Base-by-base conservation (phyloP, 2,329 filamentous ascomycete species). In the Alternaria infectoria region DNA sequence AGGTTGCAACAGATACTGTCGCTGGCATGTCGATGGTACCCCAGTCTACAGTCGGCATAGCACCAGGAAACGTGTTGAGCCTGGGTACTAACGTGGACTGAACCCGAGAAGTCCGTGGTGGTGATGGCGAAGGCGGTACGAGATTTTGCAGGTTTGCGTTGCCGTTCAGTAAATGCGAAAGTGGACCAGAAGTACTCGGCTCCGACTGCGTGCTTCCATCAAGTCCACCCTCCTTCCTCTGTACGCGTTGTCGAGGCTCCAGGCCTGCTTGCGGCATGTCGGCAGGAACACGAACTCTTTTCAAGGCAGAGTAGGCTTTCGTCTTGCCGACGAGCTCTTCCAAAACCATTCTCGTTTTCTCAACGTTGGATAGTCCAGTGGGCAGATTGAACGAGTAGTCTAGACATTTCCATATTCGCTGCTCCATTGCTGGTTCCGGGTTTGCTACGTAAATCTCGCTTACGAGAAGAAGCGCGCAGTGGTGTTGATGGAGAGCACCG, bases 401-500 rank as follows among this genome's bases (percentile, higher is more conserved):
- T 25, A 93, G 81, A 70, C 89, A 90, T 32, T 82, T 81, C 90
- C 91, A 93, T 61, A 93, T 90, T 9, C 90, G 86, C 23, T 86
- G 84, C 2, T 88, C 87, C 64, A 91, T 85, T 54, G 81, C 83
- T 54, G 83, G 83, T 51, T 85, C 83, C 57, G 85, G 80, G 0
- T 88, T 86, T 44, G 85, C 83, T 50, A 86, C 85, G 73, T 88
- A 90, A 5, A 92, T 80, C 74, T 93, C 90, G 21, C 88, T 86
- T 7, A 92, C 83, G 21, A 94, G 81, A 1, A 93, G 83, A 30
- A 93, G 83, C 0, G 90, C 89, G 5, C 86, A 85, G 72, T 93
- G 91, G 75, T 90, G 92, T 74, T 93, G 91, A 65, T 91, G 89
- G 66, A 91, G 87, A 6, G 91, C 90, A 5, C 90, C 90, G 12